phyloP scores from a whole-genome alignment of 1,139 yeast species.

The Sugiyamaella grinbergsii region DNA sequence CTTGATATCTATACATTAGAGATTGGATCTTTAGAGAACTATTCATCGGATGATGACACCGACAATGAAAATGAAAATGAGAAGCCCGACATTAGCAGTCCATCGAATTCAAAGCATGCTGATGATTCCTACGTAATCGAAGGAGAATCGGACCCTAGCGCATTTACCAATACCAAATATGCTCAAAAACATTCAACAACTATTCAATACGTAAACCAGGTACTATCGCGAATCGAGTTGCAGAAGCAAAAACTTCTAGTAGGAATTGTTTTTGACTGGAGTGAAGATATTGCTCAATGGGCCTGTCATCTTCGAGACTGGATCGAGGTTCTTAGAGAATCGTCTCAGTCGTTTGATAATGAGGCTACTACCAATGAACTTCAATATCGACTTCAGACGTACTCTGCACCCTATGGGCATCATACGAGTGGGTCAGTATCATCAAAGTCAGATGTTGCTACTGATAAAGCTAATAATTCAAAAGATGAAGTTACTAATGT shows the following conservation, averaged over 20 bases:
- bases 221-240: slow-evolving; percentile 11
- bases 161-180: background rate
- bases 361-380: slow-evolving; percentile 23
- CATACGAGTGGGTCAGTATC: background rate
- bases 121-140: slow-evolving; percentile 3
- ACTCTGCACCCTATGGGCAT: slow-evolving; percentile 25
- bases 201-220: slow-evolving; percentile 10
- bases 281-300: slow-evolving; percentile 29
- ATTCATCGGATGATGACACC: background rate
- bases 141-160: background rate
- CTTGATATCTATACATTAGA: slow-evolving; percentile 41
- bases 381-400: slow-evolving; percentile 29
- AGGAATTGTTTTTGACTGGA: slow-evolving; percentile 34
- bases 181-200: slow-evolving; percentile 12
- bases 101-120: background rate
- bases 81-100: background rate
- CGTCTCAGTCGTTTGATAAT: slow-evolving; percentile 21
- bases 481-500: slow-evolving; percentile 8
- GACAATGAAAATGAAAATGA: slow-evolving; percentile 1
- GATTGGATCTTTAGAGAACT: slow-evolving; percentile 5
- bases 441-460: background rate
- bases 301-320: slow-evolving; percentile 30
- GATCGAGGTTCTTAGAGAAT: slow-evolving; percentile 28
- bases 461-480: background rate
- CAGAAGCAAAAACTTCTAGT: slow-evolving; percentile 24